Evolutionary conservation across 2,329 filamentous ascomycete genomes (phyloP).

Genomic region (Colletotrichum sp.): DNA sequence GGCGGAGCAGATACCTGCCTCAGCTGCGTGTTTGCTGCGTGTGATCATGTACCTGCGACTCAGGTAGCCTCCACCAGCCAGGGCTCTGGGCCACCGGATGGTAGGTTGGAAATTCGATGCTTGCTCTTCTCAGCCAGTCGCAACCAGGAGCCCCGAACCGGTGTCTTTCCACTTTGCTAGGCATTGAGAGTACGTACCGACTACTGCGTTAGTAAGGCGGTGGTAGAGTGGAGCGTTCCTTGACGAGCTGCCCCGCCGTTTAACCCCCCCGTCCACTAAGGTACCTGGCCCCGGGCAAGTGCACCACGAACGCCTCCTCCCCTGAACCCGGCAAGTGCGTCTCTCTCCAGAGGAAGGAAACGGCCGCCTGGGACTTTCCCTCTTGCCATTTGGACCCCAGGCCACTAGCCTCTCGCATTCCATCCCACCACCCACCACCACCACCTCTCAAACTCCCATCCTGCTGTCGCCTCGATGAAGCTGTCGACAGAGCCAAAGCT

Average conservation of each 20-base stretch:
- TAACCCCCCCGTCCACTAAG: not conserved
- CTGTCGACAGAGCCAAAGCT: not conserved
- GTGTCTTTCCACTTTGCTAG: not conserved
- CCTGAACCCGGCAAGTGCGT: conserved; percentile 6
- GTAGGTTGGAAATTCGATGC: conserved; percentile 12
- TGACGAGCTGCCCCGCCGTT: not conserved
- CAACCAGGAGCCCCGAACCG: conserved; percentile 3
- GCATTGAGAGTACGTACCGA: not conserved
- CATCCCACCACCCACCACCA: not conserved
- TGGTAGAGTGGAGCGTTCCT: not conserved
- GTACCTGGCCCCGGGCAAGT: not conserved
- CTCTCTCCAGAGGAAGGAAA: conserved; percentile 11
- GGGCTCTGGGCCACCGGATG: conserved; percentile 8
- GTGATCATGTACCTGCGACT: conserved; percentile 17
- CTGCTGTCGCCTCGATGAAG: not conserved
- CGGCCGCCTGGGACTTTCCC: conserved; percentile 2
- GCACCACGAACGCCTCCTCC: not conserved
- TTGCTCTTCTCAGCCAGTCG: conserved; percentile 11
- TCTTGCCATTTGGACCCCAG: not conserved
- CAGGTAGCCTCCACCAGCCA: conserved; percentile 5
- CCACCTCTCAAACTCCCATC: not conserved
- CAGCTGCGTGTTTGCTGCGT: not conserved
- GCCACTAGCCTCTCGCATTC: not conserved
- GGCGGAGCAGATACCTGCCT: not conserved
- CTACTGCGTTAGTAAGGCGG: not conserved